A percentile compares a stretch with the other conserved stretches of the same genome.
phyloP scores from a whole-genome alignment of 1,284 basidiomycete species.

The Cutaneotrichosporon sp. region DNA sequence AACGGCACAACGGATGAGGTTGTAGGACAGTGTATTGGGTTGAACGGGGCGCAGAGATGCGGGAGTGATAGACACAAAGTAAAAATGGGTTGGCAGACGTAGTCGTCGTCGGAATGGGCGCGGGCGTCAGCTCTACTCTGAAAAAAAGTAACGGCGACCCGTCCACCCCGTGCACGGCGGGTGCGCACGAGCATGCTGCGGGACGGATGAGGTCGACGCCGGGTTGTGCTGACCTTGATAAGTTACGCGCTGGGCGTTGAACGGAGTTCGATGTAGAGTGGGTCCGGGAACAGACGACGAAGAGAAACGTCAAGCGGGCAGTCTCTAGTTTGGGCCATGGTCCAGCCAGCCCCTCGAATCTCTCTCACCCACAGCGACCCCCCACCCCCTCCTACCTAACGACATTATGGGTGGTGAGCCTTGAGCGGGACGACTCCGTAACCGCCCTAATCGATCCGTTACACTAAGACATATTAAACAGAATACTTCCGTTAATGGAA shows the following conservation, averaged over 20 bases:
- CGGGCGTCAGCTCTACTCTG: background rate
- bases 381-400: no score
- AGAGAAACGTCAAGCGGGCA: constrained; percentile 12
- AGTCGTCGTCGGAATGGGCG: background rate
- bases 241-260: constrained; percentile 21
- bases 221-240: constrained; percentile 21
- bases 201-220: background rate
- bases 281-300: constrained; percentile 23
- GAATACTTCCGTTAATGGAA: background rate
- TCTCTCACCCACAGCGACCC: no score
- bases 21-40: background rate
- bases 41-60: background rate
- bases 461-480: background rate
- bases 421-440: background rate
- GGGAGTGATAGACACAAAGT: background rate
- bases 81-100: background rate
- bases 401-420: no score
- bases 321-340: background rate
- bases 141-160: background rate
- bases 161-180: background rate
- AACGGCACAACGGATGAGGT: background rate
- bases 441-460: background rate
- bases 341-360: no score
- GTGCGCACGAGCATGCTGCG: background rate
- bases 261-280: constrained; percentile 13